Conservation (phyloP, 352 stramenopile species). For the Phytophthora colocasiae region DNA sequence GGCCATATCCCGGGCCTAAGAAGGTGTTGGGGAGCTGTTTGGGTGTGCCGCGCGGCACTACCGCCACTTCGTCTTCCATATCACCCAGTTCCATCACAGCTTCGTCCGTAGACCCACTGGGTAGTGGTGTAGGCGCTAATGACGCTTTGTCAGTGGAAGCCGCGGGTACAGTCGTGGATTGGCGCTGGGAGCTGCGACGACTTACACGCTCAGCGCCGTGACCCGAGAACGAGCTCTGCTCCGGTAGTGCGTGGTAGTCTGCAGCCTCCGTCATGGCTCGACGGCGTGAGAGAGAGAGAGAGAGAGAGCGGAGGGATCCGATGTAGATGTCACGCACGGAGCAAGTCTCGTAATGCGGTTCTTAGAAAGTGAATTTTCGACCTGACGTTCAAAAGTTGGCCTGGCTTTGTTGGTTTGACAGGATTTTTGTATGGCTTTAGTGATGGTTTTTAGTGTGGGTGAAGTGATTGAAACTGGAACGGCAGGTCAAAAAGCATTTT, state of each 20-base stretch:
- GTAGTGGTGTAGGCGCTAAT: slow-evolving; percentile 22
- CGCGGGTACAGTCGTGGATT: slow-evolving; percentile 8
- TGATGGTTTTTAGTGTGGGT: background rate
- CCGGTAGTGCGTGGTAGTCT: slow-evolving; percentile 44
- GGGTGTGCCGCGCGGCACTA: slow-evolving; percentile 38
- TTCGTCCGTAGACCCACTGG: slow-evolving; percentile 33
- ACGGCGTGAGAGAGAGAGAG: background rate
- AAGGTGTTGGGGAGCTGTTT: slow-evolving; percentile 51
- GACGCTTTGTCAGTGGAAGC: slow-evolving; percentile 29
- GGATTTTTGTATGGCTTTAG: slow-evolving; percentile 8
- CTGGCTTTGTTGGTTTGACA: slow-evolving; percentile 8
- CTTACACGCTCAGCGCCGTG: slow-evolving; percentile 36
- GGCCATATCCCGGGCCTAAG: slow-evolving; percentile 56
- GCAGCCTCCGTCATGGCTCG: slow-evolving; percentile 33
- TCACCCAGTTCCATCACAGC: slow-evolving; percentile 26
- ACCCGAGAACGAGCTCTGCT: slow-evolving; percentile 30
- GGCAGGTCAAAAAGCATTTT: background rate
- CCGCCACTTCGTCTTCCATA: slow-evolving; percentile 26
- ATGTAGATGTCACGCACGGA: slow-evolving; percentile 8
- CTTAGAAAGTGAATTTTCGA: slow-evolving; percentile 3
- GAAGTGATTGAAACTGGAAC: background rate
- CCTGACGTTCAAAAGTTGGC: background rate
- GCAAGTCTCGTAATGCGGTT: slow-evolving; percentile 10
- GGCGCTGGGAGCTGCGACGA: slow-evolving; percentile 25
- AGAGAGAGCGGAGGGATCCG: background rate